These are phyloP conservation scores for Fusarium sp. DNA, from an alignment of 2,329 filamentous ascomycete genomes.

Conservation along the genomic window DNA sequence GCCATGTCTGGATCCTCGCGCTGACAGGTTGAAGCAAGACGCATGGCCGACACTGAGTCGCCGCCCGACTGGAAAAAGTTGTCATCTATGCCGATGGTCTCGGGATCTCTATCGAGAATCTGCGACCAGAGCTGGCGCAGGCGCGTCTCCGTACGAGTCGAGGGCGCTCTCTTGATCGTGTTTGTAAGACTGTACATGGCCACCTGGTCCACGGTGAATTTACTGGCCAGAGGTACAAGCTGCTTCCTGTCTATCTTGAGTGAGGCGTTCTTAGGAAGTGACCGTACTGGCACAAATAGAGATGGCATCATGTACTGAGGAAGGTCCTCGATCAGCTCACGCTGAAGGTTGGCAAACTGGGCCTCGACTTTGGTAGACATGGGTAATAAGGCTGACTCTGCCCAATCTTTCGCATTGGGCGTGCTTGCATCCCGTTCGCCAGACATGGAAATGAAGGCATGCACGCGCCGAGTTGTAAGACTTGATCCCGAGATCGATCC, in stretches of 20 bases:
- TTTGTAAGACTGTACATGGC: constrained; percentile 7
- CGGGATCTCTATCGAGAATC: constrained; percentile 1
- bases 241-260: constrained; percentile 8
- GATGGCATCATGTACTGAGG: constrained; percentile 13
- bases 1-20: constrained; percentile 5
- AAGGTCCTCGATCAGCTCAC: constrained; percentile 6
- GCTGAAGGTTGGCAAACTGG: constrained; percentile 9
- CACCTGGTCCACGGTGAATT: constrained; percentile 7
- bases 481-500: neutral
- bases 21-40: constrained; percentile 12
- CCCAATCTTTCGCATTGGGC: constrained; percentile 1
- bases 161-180: constrained; percentile 8
- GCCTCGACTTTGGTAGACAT: constrained; percentile 2
- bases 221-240: constrained; percentile 5
- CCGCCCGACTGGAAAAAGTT: constrained; percentile 6
- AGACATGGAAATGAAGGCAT: constrained; percentile 7
- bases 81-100: constrained; percentile 9
- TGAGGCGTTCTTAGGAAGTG: constrained; percentile 10
- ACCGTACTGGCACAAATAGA: constrained; percentile 9
- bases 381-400: constrained; percentile 3
- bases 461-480: neutral
- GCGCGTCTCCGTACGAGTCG: constrained; percentile 3
- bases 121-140: constrained; percentile 8
- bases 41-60: constrained; percentile 14
- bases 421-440: constrained; percentile 1